Conservation (phyloP, 2,329 filamentous ascomycete genomes). For the Anisogramma anomala region DNA sequence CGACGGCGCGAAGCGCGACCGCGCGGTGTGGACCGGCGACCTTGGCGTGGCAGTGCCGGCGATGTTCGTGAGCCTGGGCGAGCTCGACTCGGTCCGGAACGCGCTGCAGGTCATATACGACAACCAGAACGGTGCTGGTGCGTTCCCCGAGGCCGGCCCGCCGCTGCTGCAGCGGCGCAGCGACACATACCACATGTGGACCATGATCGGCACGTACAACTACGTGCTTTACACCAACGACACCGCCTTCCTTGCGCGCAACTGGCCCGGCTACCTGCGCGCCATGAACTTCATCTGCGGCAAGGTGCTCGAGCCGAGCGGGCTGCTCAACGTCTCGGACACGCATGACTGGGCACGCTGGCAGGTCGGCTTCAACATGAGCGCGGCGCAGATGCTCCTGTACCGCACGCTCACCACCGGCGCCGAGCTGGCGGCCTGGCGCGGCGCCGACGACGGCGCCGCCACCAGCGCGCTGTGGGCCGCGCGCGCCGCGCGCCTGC, state of each 20-base stretch:
- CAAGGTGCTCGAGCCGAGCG: conserved; percentile 19
- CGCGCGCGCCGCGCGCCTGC: conserved; percentile 29
- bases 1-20: conserved; percentile 45
- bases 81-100: conserved; percentile 35
- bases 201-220: conserved; percentile 44
- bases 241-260: conserved; percentile 22
- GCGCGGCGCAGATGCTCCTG: conserved; percentile 39
- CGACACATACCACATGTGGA: conserved; percentile 27
- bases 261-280: conserved; percentile 23
- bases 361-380: conserved; percentile 37
- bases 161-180: conserved; percentile 28
- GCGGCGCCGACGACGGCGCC: conserved; percentile 24
- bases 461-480: conserved; percentile 29
- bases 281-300: conserved; percentile 21
- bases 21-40: conserved; percentile 46
- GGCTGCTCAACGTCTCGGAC: conserved; percentile 38
- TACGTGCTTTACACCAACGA: conserved; percentile 43
- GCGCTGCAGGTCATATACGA: conserved; percentile 32
- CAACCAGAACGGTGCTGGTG: conserved; percentile 28
- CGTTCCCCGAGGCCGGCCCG: conserved; percentile 38
- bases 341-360: conserved; percentile 39
- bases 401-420: conserved; percentile 44
- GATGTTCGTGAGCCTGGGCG: conserved; percentile 37
- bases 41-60: conserved; percentile 42
- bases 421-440: conserved; percentile 36